Percentiles rank a stretch among this genome's conserved stretches.
These are phyloP conservation scores for Blastomyces parvus DNA, from an alignment of 2,329 filamentous ascomycete species.

Conservation along the genomic window DNA sequence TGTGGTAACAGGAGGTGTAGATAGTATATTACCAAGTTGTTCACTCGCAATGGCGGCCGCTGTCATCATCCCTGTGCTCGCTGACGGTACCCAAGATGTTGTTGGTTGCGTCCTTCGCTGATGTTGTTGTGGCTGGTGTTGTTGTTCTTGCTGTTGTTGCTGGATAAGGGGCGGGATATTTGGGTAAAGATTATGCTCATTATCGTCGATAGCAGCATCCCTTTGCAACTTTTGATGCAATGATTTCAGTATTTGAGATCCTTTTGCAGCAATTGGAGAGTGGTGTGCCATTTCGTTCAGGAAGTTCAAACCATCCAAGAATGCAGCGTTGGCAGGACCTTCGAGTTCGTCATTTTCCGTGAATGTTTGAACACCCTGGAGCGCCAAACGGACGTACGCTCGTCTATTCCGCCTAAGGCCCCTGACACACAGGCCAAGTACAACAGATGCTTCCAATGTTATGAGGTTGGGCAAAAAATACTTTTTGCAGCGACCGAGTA, in stretches of 20 bases:
- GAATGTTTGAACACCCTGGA: neutral
- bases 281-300: neutral
- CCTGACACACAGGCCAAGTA: constrained; percentile 1
- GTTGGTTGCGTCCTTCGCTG: neutral
- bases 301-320: neutral
- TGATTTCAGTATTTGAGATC: constrained; percentile 1
- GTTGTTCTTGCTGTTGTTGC: neutral
- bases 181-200: neutral
- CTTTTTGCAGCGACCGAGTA: constrained; percentile 4
- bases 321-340: neutral
- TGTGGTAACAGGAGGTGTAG: neutral
- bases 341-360: constrained; percentile 6
- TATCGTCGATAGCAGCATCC: neutral
- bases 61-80: neutral
- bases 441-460: constrained; percentile 2
- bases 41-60: neutral
- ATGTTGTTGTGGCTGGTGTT: neutral
- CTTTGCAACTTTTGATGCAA: constrained; percentile 3
- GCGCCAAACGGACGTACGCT: neutral
- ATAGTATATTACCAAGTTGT: constrained; percentile 1
- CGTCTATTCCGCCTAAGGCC: constrained; percentile 1
- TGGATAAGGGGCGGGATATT: neutral
- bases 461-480: neutral
- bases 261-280: constrained; percentile 4
- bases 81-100: neutral